phyloP scores from a whole-genome alignment of 2,329 filamentous ascomycete species.

The Ascochyta fabae region DNA sequence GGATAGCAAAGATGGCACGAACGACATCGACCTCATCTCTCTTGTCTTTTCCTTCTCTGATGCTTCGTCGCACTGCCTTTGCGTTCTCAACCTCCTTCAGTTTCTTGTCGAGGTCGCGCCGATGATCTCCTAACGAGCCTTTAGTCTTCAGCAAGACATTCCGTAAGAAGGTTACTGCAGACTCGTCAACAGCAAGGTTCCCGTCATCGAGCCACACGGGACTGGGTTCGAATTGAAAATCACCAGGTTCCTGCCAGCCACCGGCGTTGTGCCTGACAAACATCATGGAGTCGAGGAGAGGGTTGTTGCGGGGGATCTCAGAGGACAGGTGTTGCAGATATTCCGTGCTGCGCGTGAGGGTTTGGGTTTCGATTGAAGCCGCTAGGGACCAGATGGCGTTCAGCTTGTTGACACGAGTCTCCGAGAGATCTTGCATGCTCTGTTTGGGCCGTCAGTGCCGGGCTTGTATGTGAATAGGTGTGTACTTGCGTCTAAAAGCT shows the following conservation, averaged over 20 bases:
- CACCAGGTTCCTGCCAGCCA: slow-evolving; percentile 79
- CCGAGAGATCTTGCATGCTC: slow-evolving; percentile 87
- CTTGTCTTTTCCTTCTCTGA: slow-evolving; percentile 84
- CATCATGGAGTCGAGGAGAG: slow-evolving; percentile 94
- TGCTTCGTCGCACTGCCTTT: slow-evolving; percentile 74
- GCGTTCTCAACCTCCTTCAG: slow-evolving; percentile 81
- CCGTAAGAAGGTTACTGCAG: slow-evolving; percentile 86
- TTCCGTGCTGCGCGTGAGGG: slow-evolving; percentile 74
- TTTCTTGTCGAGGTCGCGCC: slow-evolving; percentile 85
- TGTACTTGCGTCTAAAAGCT: slow-evolving; percentile 77
- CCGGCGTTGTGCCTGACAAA: slow-evolving; percentile 91
- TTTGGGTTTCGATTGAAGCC: slow-evolving; percentile 78
- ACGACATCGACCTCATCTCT: slow-evolving; percentile 88
- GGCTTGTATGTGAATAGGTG: neutral
- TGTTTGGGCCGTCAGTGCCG: slow-evolving; percentile 29
- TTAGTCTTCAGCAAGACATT: slow-evolving; percentile 95
- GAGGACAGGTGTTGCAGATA: slow-evolving; percentile 74
- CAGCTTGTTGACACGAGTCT: slow-evolving; percentile 82
- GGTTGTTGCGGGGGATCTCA: slow-evolving; percentile 87
- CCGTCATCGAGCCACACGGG: slow-evolving; percentile 97
- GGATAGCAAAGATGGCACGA: slow-evolving; percentile 79
- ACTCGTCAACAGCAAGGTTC: slow-evolving; percentile 82
- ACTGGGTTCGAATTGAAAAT: slow-evolving; percentile 90
- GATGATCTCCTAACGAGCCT: slow-evolving; percentile 77
- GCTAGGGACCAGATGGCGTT: slow-evolving; percentile 87